Evolutionary conservation across 2,329 filamentous ascomycete species (phyloP), one percentile per base, ranked within the genome.

Genomic region (Ophiostoma tasmaniense): DNA sequence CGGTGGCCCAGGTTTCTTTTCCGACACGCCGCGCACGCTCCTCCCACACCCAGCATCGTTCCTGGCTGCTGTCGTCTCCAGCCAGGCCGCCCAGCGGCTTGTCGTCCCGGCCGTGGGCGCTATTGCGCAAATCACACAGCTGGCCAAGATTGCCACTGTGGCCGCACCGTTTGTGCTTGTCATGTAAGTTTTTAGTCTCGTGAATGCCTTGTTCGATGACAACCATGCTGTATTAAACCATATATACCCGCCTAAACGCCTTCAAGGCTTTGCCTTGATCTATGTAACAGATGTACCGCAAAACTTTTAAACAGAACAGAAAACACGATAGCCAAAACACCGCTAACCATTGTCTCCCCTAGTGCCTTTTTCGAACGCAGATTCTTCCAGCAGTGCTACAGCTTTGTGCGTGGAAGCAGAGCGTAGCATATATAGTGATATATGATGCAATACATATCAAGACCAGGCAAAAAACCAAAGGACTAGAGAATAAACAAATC

Each of bases 281-380:
- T 70, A 42, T 64, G 14, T 59, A 67, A 35, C 13, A 64, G n/a
- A 64, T 22, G 33, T 64, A n/a, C n/a, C 61, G 59, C 59, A 62
- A 25, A 52, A 50, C 55, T 28, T 55, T 66, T 62, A n/a, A 66
- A 70, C 22, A 64, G 13, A 52, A 50, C 10, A n/a, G 50, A 55
- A 25, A 55, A 55, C 50, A 55, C 25, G 50, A 33, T 28, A 20
- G 35, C 39, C 30, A 20, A 62, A 35, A n/a, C 42, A 61, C 52
- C 30, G 66, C 70, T 69, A 25, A 69, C 70, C 28, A 66, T 68
- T 20, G 14, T 20, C n/a, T 14, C 39, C 28, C 25, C 67, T 73
- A 89, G 87, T 71, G 79, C 80, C 69, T 80, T 84, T 72, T 80
- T 82, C 71, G 86, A 89, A 77, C 81, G 83, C 70, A 76, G 74